These are phyloP conservation scores for Bacidia gigantensis DNA, from an alignment of 495 filamentous ascomycete species.

Conservation along the genomic window DNA sequence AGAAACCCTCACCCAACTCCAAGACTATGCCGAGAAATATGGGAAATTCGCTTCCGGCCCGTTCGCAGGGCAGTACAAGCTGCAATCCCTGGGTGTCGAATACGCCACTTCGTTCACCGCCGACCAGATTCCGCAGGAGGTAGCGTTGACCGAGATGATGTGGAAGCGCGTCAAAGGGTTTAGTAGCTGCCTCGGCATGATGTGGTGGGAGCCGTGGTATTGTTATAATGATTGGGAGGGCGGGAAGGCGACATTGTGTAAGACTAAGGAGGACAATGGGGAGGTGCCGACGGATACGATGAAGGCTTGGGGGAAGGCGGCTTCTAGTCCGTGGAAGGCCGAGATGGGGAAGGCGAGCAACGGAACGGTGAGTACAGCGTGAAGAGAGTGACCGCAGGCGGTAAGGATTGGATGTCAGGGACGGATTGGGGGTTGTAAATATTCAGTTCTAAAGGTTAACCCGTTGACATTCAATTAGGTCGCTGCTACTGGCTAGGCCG, in stretches of 20 bases:
- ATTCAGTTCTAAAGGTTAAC: too few species aligned
- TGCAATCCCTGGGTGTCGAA: constrained; percentile 15
- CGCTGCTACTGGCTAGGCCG: too few species aligned
- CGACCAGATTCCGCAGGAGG: constrained; percentile 10
- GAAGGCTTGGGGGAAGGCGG: constrained; percentile 14
- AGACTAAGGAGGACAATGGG: background rate
- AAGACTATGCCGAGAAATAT: constrained; percentile 13
- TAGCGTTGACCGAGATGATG: constrained; percentile 15
- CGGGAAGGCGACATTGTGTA: constrained; percentile 9
- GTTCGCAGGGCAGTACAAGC: constrained; percentile 11
- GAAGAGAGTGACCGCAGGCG: too few species aligned
- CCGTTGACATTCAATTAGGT: too few species aligned
- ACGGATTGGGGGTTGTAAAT: too few species aligned
- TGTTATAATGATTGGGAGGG: constrained; percentile 15
- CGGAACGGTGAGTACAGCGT: too few species aligned
- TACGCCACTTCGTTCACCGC: constrained; percentile 9
- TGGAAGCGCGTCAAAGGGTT: constrained; percentile 12
- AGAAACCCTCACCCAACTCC: constrained; percentile 9
- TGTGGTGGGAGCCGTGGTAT: constrained; percentile 18
- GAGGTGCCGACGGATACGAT: constrained; percentile 14
- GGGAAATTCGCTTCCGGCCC: constrained; percentile 11
- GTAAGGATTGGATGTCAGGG: too few species aligned
- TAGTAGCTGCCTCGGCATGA: constrained; percentile 9
- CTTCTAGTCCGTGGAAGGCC: too few species aligned
- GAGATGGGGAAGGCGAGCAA: too few species aligned